phyloP scores from a whole-genome alignment of 2,329 filamentous ascomycete genomes.

The Amesomyces nigricolor region DNA sequence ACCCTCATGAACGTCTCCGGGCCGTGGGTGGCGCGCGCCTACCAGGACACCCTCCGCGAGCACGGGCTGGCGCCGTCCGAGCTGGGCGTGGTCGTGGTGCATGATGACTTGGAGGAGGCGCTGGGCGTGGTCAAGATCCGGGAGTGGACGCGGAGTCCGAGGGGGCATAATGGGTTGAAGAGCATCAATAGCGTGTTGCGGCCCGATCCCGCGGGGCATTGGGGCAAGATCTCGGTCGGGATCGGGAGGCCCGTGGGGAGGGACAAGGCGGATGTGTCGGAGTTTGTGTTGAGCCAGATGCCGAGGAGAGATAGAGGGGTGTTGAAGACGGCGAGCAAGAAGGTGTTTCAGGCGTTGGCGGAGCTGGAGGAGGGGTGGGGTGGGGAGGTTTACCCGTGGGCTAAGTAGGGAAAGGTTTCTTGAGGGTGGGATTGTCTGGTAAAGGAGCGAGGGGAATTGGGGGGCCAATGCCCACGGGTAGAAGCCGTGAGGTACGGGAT shows the following conservation, averaged over 20 bases:
- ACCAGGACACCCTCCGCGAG: conserved; percentile 49
- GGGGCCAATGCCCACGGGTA: too few relatives aligned
- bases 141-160: conserved; percentile 56
- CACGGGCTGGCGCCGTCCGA: conserved; percentile 28
- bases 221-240: conserved; percentile 67
- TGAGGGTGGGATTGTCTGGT: background rate
- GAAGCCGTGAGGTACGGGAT: too few relatives aligned
- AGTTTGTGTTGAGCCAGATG: conserved; percentile 71
- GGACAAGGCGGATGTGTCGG: conserved; percentile 60
- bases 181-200: conserved; percentile 53
- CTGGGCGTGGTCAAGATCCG: conserved; percentile 63
- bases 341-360: conserved; percentile 15
- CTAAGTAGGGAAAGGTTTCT: background rate
- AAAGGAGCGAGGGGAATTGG: background rate
- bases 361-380: conserved; percentile 22
- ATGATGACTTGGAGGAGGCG: conserved; percentile 78
- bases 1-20: conserved; percentile 83
- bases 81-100: conserved; percentile 65
- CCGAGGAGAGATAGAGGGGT: conserved; percentile 14
- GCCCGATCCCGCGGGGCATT: conserved; percentile 38
- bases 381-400: background rate
- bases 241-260: conserved; percentile 77
- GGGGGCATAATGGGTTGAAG: conserved; percentile 71
- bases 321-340: conserved; percentile 14
- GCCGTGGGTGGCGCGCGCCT: conserved; percentile 60